Percentiles rank a stretch among this genome's conserved stretches.
phyloP scores from a whole-genome alignment of 73 alveolate species.

The Tetrahymena malaccensis region DNA sequence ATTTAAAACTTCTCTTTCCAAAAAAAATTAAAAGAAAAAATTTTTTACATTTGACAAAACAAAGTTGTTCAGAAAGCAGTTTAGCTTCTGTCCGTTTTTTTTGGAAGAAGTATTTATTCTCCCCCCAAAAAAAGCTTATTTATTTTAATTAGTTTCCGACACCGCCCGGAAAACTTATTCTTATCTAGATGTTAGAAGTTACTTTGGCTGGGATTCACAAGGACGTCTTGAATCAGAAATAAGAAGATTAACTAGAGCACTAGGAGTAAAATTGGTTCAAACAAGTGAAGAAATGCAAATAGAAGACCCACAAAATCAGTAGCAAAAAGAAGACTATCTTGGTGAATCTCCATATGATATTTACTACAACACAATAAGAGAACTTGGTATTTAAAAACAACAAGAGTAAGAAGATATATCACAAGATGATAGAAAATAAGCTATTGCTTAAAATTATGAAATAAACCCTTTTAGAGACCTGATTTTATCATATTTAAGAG shows the following conservation, averaged over 20 bases:
- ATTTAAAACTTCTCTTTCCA: neutral
- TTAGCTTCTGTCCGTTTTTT: neutral
- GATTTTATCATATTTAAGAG: neutral
- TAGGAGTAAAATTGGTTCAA: neutral
- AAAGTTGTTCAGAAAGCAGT: neutral
- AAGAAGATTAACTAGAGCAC: neutral
- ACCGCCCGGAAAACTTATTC: slow-evolving; percentile 2
- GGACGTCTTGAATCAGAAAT: neutral
- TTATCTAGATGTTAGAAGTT: neutral
- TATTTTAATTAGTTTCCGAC: neutral
- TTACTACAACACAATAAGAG: neutral
- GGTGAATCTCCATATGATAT: neutral
- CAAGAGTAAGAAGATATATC: neutral
- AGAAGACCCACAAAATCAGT: neutral
- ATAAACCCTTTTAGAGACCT: neutral
- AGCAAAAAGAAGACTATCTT: neutral
- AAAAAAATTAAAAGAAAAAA: neutral
- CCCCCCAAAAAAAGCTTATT: neutral
- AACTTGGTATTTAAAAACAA: neutral
- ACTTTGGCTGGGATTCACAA: neutral
- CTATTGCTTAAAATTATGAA: neutral
- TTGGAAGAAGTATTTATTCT: neutral
- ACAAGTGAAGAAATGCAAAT: neutral
- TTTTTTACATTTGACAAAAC: neutral
- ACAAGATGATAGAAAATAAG: neutral